Evolutionary conservation across 2,329 filamentous ascomycete genomes (phyloP), one percentile per base, ranked within the genome.

Genomic region (Alternaria consortialis): DNA sequence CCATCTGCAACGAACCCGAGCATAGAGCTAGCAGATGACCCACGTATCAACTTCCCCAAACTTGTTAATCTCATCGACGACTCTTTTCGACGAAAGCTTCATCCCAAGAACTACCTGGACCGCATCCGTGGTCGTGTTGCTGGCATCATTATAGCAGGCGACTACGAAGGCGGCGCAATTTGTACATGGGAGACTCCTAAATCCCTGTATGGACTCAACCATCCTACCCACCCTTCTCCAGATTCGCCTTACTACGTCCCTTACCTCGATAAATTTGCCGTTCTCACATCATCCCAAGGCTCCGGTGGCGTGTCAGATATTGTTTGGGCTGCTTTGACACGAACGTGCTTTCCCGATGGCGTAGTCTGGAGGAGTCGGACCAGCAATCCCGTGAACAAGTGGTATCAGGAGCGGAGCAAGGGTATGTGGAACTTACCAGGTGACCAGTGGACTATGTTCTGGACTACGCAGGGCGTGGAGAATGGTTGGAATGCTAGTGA

Each of bases 381-480:
- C 73, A 88, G 94, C 75, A 98, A 99, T 74, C 94, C 94, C 0
- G 95, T 99, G 5, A 99, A 99, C 76, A 97, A 97, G 77, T 99
- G 95, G 95, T 99, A 99, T 78, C 97, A 98, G 80, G 95, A 99
- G 80, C 86, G 95, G 48, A 92, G 92, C 2, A 83, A 87, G 48
- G 95, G 95, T 0, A 94, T 90, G 2, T 91, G 90, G 85, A 95
- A 96, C 80, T 81, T 99, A 37, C 84, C 86, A 0, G 88, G 87
- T n/a, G 91, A 87, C 46, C 90, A 94, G 69, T 99, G 95, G 95
- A 93, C 93, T 4, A 97, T 98, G 93, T 99, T 99, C 74, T 99
- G 95, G 94, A 99, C 95, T 2, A 95, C 91, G 1, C 84, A 87
- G 0, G 88, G 89, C 17, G 72, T 80, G 7, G 78, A 75, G 31